Percentiles rank a stretch among this genome's conserved stretches.
Conservation (phyloP, 257 asterid species). For the Orobanche coerulescens region DNA sequence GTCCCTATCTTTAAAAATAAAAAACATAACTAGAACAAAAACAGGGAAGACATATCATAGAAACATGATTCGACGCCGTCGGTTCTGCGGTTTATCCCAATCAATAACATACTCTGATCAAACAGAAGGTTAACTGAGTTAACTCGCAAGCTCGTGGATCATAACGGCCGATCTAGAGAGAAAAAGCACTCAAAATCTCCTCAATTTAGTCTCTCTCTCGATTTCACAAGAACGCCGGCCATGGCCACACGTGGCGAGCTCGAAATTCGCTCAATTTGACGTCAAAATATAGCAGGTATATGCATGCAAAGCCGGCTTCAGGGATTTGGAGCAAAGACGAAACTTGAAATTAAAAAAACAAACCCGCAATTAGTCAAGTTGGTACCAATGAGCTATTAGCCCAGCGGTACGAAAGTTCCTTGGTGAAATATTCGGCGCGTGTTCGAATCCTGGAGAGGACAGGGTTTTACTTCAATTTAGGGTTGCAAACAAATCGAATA, state of each 20-base stretch:
- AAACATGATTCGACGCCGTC: neutral
- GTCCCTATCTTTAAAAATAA: constrained; percentile 14
- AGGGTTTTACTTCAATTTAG: too few relatives aligned
- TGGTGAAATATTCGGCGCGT: too few relatives aligned
- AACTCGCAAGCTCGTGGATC: constrained; percentile 15
- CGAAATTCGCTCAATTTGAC: constrained; percentile 15
- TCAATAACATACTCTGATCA: neutral
- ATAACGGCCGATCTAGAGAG: neutral
- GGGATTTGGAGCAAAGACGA: too few relatives aligned
- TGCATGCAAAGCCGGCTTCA: too few relatives aligned
- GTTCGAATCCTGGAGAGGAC: too few relatives aligned
- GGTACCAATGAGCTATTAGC: too few relatives aligned
- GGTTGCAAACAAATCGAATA: too few relatives aligned
- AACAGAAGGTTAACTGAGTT: constrained; percentile 10
- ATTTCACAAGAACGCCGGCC: constrained; percentile 26
- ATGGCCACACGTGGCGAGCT: constrained; percentile 34
- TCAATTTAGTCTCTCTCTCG: constrained; percentile 21
- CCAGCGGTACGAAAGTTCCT: too few relatives aligned
- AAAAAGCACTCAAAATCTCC: constrained; percentile 11
- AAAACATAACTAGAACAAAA: neutral
- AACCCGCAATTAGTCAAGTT: too few relatives aligned
- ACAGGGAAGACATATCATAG: neutral
- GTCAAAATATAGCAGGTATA: neutral
- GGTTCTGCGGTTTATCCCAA: constrained; percentile 1
- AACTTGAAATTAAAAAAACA: too few relatives aligned